Evolutionary conservation across 352 stramenopile species (phyloP).

Genomic region (Pythium rhizo-oryzae): DNA sequence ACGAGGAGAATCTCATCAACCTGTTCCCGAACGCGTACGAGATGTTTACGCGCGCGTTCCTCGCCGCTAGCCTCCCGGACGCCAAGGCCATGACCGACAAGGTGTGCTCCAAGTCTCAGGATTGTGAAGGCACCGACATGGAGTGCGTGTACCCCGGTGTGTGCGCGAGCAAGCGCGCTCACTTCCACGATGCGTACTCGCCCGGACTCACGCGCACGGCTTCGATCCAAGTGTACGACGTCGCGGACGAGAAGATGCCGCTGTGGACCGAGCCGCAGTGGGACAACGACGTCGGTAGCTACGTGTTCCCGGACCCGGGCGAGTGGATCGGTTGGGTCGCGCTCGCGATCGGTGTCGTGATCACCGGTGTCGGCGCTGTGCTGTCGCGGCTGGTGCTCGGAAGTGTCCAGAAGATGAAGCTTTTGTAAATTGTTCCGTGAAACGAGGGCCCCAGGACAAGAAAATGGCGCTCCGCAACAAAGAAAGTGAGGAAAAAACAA

Average conservation of each 20-base stretch:
- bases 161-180: constrained; percentile 55
- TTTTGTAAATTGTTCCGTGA: constrained; percentile 49
- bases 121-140: constrained; percentile 54
- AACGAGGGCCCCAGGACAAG: neutral
- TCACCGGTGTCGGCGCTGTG: constrained; percentile 45
- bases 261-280: constrained; percentile 80
- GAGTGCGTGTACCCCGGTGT: constrained; percentile 84
- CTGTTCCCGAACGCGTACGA: constrained; percentile 87
- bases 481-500: neutral
- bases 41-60: constrained; percentile 71
- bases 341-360: constrained; percentile 49
- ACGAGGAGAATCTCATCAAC: constrained; percentile 52
- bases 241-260: constrained; percentile 69
- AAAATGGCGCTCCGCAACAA: neutral
- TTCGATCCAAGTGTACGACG: constrained; percentile 49
- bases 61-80: constrained; percentile 54
- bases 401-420: constrained; percentile 83
- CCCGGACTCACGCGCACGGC: constrained; percentile 61
- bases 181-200: constrained; percentile 81
- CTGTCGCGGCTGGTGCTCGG: constrained; percentile 54
- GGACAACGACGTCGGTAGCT: constrained; percentile 66
- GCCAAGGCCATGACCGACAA: constrained; percentile 36
- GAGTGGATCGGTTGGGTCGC: constrained; percentile 74
- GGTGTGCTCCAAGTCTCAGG: constrained; percentile 56
- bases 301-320: constrained; percentile 82